A percentile compares a stretch with the other conserved stretches of the same genome.
phyloP scores from a whole-genome alignment of 441 rosid species.

The Populus hybrid region DNA sequence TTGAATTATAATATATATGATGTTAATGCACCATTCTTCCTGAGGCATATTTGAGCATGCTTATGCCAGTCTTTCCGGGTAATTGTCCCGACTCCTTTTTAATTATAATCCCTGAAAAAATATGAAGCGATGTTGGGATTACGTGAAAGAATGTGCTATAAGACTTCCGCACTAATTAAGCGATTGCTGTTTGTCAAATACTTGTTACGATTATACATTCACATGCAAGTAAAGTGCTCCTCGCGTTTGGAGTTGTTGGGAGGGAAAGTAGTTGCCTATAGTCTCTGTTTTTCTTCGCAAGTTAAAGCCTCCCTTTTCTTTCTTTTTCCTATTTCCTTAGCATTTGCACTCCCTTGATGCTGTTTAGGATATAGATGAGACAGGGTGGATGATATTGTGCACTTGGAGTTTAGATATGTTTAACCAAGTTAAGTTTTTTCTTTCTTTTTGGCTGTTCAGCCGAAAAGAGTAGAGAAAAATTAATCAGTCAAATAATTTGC shows the following conservation, averaged over 20 bases:
- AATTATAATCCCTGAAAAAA: too few relatives aligned
- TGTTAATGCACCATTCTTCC: background rate
- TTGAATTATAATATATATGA: constrained; percentile 2
- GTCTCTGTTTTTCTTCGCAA: background rate
- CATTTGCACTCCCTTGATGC: background rate
- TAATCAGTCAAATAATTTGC: background rate
- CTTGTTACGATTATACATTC: background rate
- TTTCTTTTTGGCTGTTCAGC: too few relatives aligned
- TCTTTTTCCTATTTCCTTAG: background rate
- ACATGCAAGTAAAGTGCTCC: constrained; percentile 12
- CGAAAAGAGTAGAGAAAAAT: background rate
- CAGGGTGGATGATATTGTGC: background rate
- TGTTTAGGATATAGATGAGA: background rate
- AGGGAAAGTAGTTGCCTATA: background rate
- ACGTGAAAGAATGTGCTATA: constrained; percentile 16
- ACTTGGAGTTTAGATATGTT: background rate
- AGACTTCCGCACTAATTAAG: background rate
- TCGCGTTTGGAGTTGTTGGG: constrained; percentile 17
- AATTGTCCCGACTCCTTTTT: background rate
- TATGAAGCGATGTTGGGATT: constrained; percentile 5
- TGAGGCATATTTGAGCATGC: background rate
- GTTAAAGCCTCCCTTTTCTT: background rate
- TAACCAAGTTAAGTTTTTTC: background rate
- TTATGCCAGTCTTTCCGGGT: background rate
- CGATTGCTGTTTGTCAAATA: constrained; percentile 12